These are phyloP conservation scores for Sporodiniella umbellata DNA, from an alignment of 371 early-diverging fungal species.

Conservation along the genomic window DNA sequence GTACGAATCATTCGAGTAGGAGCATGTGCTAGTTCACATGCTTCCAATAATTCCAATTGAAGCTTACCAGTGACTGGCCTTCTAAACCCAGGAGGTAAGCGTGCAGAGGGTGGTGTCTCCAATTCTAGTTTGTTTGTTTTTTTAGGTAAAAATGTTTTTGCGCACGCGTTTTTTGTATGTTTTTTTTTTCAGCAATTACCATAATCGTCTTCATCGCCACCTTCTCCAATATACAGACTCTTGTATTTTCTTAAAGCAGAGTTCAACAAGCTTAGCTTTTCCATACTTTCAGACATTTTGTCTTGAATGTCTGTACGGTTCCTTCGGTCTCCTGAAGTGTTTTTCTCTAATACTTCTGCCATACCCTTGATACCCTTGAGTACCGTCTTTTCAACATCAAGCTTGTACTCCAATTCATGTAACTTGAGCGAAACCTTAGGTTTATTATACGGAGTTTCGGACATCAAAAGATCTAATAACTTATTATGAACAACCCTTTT, in stretches of 20 bases:
- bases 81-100: conserved; percentile 63
- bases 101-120: conserved; percentile 39
- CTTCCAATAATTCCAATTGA: conserved; percentile 62
- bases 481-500: conserved; percentile 2
- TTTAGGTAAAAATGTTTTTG: background rate
- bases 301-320: conserved; percentile 61
- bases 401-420: conserved; percentile 80
- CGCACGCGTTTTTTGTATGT: background rate
- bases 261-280: conserved; percentile 77
- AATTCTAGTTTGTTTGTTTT: too few relatives aligned
- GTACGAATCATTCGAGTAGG: conserved; percentile 57
- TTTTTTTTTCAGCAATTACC: conserved; percentile 15
- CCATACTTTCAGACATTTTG: conserved; percentile 70
- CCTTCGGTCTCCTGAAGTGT: conserved; percentile 48
- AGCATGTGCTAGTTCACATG: conserved; percentile 64
- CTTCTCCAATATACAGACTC: conserved; percentile 73
- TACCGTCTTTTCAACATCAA: conserved; percentile 87
- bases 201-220: conserved; percentile 71
- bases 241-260: conserved; percentile 84
- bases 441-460: conserved; percentile 73
- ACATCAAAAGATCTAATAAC: conserved; percentile 63
- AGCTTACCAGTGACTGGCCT: conserved; percentile 75
- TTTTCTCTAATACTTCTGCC: conserved; percentile 46
- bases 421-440: conserved; percentile 86
- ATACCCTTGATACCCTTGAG: conserved; percentile 67